phyloP scores from a whole-genome alignment of 257 asterid species.

The Thymus quinquecostatus region DNA sequence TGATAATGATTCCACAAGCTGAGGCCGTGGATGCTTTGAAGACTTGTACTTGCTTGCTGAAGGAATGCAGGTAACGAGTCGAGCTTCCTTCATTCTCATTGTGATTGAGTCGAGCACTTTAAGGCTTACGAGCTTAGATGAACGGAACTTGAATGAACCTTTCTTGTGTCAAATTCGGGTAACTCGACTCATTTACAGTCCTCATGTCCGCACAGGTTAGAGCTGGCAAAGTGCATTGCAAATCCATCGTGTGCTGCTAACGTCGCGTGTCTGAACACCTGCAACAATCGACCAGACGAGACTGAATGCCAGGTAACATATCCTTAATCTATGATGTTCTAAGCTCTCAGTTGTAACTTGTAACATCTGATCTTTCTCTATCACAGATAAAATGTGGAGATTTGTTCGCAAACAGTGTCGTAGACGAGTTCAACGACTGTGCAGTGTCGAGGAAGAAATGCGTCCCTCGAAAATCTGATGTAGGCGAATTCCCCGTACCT shows the following conservation, averaged over 20 bases:
- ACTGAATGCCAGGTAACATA: constrained; percentile 88
- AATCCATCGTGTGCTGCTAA: constrained; percentile 98
- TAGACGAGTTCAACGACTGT: constrained; percentile 92
- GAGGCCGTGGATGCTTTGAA: constrained; percentile 93
- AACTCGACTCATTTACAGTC: background rate
- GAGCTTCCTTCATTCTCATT: background rate
- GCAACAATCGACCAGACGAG: constrained; percentile 94
- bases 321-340: background rate
- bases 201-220: constrained; percentile 58
- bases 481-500: constrained; percentile 90
- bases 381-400: constrained; percentile 95
- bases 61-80: constrained; percentile 86
- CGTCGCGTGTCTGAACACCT: constrained; percentile 91
- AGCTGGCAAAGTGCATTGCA: constrained; percentile 84
- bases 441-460: constrained; percentile 98
- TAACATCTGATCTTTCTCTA: constrained; percentile 17
- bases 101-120: background rate
- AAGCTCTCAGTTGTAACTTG: background rate
- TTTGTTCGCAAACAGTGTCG: constrained; percentile 83
- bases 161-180: no score
- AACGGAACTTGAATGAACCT: background rate
- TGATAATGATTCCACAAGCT: constrained; percentile 69
- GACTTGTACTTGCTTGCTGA: constrained; percentile 82
- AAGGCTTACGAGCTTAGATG: background rate
- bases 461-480: constrained; percentile 94